Base-by-base conservation (phyloP, 2,329 filamentous ascomycete species). In the Aspergillus sp. region DNA sequence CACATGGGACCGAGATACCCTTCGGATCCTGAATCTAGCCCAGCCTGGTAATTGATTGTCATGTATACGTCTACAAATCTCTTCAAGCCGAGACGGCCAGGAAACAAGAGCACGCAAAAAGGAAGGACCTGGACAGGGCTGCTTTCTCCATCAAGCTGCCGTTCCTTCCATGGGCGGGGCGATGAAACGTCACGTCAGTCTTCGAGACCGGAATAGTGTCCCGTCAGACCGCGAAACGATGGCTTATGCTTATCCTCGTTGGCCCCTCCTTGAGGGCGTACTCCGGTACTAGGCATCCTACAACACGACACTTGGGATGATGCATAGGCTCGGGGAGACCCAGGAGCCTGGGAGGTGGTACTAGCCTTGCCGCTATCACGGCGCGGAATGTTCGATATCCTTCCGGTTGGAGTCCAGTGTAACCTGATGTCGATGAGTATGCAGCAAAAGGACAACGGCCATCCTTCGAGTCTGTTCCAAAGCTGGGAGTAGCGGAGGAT, bases 271-370 rank as follows among this genome's bases (percentile, higher is more conserved):
- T 17, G 12, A 41, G 17, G 17, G 27, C 24, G 17, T 55, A 33
- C n/a, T n/a, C n/a, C n/a, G n/a, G n/a, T n/a, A n/a, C 33, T 39
- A n/a, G 20, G 11, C 12, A 45, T 30, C 22, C 37, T 27, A 42
- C 20, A 34, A 50, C n/a, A 56, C 51, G 47, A 45, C 54, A 53
- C 30, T 41, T 55, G 55, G 45, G 27, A 30, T 42, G 27, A 42
- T 46, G 40, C 71, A 46, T 48, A 40, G 22, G n/a, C 45, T 27
- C 51, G 34, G 55, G 44, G 30, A 56, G 57, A 60, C 58, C 64
- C 64, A 59, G 61, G 57, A 53, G 62, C 61, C 56, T 61, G 63
- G 63, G 54, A 60, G 53, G 61, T 57, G 59, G 52, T 53, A 58
- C 57, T 66, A 64, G 64, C 34, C 42, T 54, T 41, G 9, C 49